Evolutionary conservation across 257 asterid genomes (phyloP), one percentile per base, ranked within the genome.

Genomic region (Solanum pennellii): DNA sequence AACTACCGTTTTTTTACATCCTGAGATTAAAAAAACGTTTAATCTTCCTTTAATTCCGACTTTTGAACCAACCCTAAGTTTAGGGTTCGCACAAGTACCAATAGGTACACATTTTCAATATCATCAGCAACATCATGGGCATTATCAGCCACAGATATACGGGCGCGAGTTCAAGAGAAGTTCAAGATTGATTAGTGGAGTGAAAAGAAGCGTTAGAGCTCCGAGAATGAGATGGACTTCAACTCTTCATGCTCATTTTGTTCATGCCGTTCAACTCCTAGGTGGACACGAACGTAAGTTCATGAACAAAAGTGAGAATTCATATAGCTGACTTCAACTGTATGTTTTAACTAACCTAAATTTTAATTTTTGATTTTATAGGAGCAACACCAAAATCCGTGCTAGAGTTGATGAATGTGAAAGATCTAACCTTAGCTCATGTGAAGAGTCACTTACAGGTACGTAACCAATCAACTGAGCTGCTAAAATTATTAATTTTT

Each of bases 391-490:
- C 98, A 23, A 95, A 95, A 88, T 95, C 98, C 1, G 98, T 95
- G 66, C 92, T 95, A 33, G 98, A 95, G 91, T 86, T 95, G 92
- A 95, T 95, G 98, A 93, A 93, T 89, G 98, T 95, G 85, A 95
- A 95, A 88, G 98, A 95, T 94, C 98, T 95, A 89, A 95, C 98
- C 87, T 94, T 95, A 90, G 96, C 98, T 84, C 98, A 95, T 86
- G 98, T 95, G 88, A 95, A 95, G 91, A 95, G 98, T 89, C 98
- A 95, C 89, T 94, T 95, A 88, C 98, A 95, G 98, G 98, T 95
- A 88, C 76, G 85, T 74, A 21, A 5, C 18, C 23, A 16, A 52
- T 21, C 9, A 52, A 0, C 9, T 49, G 9, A 49, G 3, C 60
- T 16, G 7, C 60, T 52, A 52, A 8, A 6, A 52, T 52, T 16